A percentile compares a stretch with the other conserved stretches of the same genome.
These are phyloP conservation scores for Monoraphidium neglectum DNA, from an alignment of 139 green algal genomes.

Conservation along the genomic window DNA sequence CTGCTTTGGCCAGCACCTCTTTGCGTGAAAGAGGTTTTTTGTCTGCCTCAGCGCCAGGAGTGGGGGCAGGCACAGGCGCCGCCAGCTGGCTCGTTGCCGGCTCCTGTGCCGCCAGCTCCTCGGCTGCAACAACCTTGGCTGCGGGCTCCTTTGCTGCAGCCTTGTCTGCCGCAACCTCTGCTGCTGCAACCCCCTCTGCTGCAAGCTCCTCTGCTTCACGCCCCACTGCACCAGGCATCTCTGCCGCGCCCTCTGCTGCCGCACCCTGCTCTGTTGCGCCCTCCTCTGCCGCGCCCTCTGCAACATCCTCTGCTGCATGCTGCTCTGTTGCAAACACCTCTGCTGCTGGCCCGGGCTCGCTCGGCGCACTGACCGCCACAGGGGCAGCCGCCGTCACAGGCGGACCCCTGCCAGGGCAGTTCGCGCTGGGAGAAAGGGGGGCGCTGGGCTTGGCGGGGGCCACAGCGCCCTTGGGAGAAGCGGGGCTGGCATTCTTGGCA, in stretches of 20 bases:
- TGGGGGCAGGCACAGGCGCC: neutral
- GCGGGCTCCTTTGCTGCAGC: neutral
- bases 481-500: no score
- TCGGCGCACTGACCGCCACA: no score
- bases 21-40: no score
- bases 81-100: neutral
- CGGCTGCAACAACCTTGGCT: neutral
- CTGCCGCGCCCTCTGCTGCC: neutral
- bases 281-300: neutral
- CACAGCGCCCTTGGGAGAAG: no score
- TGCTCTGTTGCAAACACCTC: slow-evolving; percentile 1
- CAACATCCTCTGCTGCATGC: neutral
- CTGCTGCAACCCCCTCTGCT: neutral
- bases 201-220: neutral
- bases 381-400: neutral
- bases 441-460: no score
- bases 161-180: neutral
- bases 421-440: no score
- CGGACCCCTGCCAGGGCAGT: no score
- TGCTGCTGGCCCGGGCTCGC: no score
- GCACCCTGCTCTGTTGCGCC: neutral
- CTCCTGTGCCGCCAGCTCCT: neutral
- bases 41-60: no score
- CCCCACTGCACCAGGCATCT: neutral
- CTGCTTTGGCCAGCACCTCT: neutral